Evolutionary conservation across 495 filamentous ascomycete genomes (phyloP).

Genomic region (Articulospora tetracladia): DNA sequence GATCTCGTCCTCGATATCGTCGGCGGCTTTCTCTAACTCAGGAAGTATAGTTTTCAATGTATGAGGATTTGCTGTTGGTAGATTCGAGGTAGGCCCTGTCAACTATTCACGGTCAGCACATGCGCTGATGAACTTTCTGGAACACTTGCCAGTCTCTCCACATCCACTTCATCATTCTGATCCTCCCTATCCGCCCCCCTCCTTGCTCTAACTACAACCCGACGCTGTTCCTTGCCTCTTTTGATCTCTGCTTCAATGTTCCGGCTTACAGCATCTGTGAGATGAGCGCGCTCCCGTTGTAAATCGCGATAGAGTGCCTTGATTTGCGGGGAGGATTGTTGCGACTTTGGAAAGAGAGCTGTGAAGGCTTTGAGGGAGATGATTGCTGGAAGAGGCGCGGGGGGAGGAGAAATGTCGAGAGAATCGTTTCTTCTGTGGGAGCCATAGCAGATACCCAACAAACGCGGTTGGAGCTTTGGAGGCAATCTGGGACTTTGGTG

Average conservation of each 20-base stretch:
- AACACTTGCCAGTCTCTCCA: constrained; percentile 60
- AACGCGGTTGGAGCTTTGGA: background rate
- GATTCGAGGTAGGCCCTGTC: constrained; percentile 53
- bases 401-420: constrained; percentile 75
- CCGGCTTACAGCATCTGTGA: constrained; percentile 61
- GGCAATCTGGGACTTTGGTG: background rate
- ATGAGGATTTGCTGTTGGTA: constrained; percentile 40
- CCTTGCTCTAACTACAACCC: constrained; percentile 53
- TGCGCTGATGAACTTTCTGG: background rate
- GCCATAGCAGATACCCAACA: constrained; percentile 51
- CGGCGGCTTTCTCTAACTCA: constrained; percentile 62
- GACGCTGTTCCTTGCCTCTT: constrained; percentile 57
- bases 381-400: constrained; percentile 66
- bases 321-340: constrained; percentile 68
- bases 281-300: constrained; percentile 63
- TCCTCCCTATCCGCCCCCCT: constrained; percentile 51
- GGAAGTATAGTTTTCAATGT: constrained; percentile 60
- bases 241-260: constrained; percentile 66
- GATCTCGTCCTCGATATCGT: constrained; percentile 64
- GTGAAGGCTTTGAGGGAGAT: constrained; percentile 73
- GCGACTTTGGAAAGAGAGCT: constrained; percentile 66
- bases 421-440: constrained; percentile 66
- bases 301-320: constrained; percentile 75
- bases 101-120: constrained; percentile 40
- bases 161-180: constrained; percentile 60